phyloP scores from a whole-genome alignment of 352 stramenopile genomes.

The Globisporangium emineosum region DNA sequence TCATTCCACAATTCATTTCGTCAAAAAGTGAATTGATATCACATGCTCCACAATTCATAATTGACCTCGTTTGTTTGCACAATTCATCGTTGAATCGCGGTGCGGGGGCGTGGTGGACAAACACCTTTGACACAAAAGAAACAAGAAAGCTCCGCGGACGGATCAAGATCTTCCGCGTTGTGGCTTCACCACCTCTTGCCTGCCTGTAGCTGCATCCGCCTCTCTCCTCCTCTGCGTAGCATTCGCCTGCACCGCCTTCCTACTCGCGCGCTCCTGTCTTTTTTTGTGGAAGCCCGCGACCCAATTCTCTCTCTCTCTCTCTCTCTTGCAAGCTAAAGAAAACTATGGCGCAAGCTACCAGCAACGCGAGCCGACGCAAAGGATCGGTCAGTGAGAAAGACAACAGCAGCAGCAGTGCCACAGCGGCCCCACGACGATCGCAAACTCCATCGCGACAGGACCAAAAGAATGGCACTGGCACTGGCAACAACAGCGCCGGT shows the following conservation, averaged over 20 bases:
- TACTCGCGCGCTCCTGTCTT: not conserved
- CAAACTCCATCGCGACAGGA: constrained; percentile 18
- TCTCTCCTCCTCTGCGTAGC: not conserved
- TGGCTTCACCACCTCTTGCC: not conserved
- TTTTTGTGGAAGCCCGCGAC: not conserved
- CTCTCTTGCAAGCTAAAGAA: not conserved
- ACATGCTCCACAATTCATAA: not conserved
- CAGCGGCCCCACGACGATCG: not conserved
- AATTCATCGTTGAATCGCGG: constrained; percentile 3
- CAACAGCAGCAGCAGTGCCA: not conserved
- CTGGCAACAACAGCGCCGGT: not conserved
- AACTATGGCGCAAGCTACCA: constrained; percentile 13
- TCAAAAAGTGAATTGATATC: not conserved
- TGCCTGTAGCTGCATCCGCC: not conserved
- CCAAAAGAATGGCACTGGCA: constrained; percentile 8
- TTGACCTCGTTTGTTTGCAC: not conserved
- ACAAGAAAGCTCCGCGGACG: not conserved
- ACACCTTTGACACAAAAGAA: not conserved
- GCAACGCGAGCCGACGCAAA: constrained; percentile 10
- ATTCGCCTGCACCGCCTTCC: too few species aligned
- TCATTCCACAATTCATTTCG: not conserved
- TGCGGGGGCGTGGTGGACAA: not conserved
- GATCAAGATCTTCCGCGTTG: constrained; percentile 6
- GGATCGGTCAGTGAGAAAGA: constrained; percentile 18
- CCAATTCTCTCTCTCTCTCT: not conserved